These are phyloP conservation scores for Magnaporthiopsis rhizophila DNA, from an alignment of 2,329 filamentous ascomycete species.

Conservation along the genomic window DNA sequence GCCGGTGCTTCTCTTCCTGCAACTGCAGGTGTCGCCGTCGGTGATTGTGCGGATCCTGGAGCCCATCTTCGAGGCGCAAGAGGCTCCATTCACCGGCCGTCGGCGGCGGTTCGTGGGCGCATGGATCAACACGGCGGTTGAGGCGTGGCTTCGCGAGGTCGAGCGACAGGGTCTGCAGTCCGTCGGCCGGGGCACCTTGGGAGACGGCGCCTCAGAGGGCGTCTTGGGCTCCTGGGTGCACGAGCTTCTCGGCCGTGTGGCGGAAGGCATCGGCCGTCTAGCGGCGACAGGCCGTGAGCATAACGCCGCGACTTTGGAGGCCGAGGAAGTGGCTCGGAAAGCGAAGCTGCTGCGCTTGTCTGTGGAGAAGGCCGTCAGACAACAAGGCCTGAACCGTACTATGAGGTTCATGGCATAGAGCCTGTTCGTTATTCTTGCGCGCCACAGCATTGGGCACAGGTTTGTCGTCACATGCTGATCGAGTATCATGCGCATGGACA, in stretches of 20 bases:
- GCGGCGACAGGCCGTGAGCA: slow-evolving; percentile 28
- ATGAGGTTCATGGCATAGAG: slow-evolving; percentile 8
- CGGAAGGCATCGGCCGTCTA: slow-evolving; percentile 4
- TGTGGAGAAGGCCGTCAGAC: slow-evolving; percentile 15
- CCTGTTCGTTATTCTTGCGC: background rate
- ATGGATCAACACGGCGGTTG: slow-evolving; percentile 43
- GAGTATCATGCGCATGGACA: background rate
- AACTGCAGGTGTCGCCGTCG: slow-evolving; percentile 47
- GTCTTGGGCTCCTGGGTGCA: slow-evolving; percentile 9
- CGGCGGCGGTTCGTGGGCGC: slow-evolving; percentile 43
- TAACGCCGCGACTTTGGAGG: slow-evolving; percentile 11
- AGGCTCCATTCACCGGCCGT: slow-evolving; percentile 48
- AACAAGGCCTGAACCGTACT: slow-evolving; percentile 6
- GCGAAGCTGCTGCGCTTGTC: slow-evolving; percentile 15
- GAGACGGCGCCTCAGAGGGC: slow-evolving; percentile 25
- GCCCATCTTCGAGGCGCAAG: slow-evolving; percentile 49
- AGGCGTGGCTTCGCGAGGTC: slow-evolving; percentile 41
- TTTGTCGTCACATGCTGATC: background rate
- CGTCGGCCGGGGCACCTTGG: background rate
- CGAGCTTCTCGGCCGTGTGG: slow-evolving; percentile 6
- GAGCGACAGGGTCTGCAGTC: slow-evolving; percentile 31
- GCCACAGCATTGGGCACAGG: no score
- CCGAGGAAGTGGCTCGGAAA: slow-evolving; percentile 15
- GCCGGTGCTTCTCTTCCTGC: slow-evolving; percentile 49
- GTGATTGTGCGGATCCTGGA: slow-evolving; percentile 49